Conservation (phyloP, 768 basidiomycete genomes). For the Hygrocybe coccinea region DNA sequence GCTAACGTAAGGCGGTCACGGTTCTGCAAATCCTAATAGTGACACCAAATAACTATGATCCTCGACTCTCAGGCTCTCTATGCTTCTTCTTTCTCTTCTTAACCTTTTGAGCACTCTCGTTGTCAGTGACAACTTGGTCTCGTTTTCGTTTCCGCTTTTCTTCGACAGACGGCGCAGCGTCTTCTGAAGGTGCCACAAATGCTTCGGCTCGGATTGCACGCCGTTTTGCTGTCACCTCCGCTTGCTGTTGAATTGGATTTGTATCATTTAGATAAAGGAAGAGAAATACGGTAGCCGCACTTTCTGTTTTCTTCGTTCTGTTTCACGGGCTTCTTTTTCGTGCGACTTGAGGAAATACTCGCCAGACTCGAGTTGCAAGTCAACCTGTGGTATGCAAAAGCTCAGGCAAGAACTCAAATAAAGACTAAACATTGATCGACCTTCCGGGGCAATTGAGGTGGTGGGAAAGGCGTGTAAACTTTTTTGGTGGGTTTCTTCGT, state of each 20-base stretch:
- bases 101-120: constrained; percentile 26
- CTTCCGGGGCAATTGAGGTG: constrained; percentile 89
- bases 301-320: constrained; percentile 70
- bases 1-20: constrained; percentile 1
- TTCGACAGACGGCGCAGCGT: constrained; percentile 64
- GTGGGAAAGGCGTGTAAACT: constrained; percentile 97
- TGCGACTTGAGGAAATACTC: constrained; percentile 95
- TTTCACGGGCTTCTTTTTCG: constrained; percentile 78
- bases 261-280: background rate
- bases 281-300: constrained; percentile 29
- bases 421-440: constrained; percentile 34
- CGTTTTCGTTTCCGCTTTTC: constrained; percentile 64
- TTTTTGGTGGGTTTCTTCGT: constrained; percentile 64
- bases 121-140: constrained; percentile 33
- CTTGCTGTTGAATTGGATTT: constrained; percentile 54
- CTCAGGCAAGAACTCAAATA: background rate
- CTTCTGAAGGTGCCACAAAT: constrained; percentile 84
- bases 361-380: constrained; percentile 91
- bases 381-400: constrained; percentile 48
- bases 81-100: constrained; percentile 32
- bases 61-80: background rate
- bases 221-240: constrained; percentile 62
- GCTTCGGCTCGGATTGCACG: constrained; percentile 80
- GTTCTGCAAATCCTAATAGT: too few species aligned
- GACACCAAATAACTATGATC: too few species aligned